phyloP scores from a whole-genome alignment of 2,329 filamentous ascomycete genomes.

The Aspergillus transmontanensis region DNA sequence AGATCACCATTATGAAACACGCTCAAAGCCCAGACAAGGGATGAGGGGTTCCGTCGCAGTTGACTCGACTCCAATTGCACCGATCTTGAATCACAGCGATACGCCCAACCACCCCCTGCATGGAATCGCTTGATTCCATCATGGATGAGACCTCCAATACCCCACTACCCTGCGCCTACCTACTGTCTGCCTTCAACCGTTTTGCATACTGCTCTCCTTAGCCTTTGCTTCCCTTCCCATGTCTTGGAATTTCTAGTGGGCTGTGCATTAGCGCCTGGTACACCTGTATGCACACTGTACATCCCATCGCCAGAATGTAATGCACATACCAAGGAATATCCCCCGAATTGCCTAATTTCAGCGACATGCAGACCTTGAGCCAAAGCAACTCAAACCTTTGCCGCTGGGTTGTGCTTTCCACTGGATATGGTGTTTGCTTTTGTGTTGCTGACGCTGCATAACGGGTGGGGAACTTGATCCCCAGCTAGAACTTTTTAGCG shows the following conservation, averaged over 20 bases:
- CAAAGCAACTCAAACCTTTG: background rate
- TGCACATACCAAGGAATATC: background rate
- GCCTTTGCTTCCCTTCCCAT: background rate
- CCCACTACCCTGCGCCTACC: background rate
- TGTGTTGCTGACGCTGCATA: background rate
- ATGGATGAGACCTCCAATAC: background rate
- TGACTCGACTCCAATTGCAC: background rate
- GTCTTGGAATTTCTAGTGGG: background rate
- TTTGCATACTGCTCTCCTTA: background rate
- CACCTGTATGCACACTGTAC: background rate
- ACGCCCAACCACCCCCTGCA: conserved; percentile 4
- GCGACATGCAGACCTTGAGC: background rate
- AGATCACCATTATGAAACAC: conserved; percentile 1
- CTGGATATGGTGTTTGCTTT: background rate
- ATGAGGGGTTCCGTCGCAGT: background rate
- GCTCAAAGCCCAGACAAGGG: background rate
- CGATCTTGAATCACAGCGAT: background rate
- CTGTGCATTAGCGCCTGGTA: background rate
- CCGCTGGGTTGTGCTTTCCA: background rate
- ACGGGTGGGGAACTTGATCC: background rate
- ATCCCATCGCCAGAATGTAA: too few relatives aligned
- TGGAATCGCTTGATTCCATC: background rate
- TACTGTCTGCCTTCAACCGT: background rate
- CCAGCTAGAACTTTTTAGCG: background rate
- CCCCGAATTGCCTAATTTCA: background rate